A percentile compares a stretch with the other conserved stretches of the same genome.
phyloP scores from a whole-genome alignment of 441 rosid genomes.

The Viola pubescens region DNA sequence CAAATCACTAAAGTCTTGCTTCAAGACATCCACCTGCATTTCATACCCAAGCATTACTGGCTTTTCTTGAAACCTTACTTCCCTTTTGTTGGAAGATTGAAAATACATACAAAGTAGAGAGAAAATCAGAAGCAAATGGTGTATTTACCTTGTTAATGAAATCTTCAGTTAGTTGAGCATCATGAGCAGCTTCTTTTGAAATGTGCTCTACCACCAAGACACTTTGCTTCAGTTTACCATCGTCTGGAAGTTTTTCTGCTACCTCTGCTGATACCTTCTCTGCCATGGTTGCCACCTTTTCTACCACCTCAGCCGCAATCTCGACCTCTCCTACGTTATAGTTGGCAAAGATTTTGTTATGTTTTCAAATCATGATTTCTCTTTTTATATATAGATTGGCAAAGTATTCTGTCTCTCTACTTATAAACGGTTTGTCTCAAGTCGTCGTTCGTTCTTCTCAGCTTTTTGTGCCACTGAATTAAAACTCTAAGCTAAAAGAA shows the following conservation, averaged over 20 bases:
- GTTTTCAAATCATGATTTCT: background rate
- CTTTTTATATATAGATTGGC: background rate
- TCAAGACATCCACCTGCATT: slow-evolving; percentile 38
- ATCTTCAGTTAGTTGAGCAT: slow-evolving; percentile 37
- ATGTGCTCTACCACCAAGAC: slow-evolving; percentile 42
- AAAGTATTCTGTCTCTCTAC: background rate
- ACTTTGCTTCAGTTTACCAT: slow-evolving; percentile 42
- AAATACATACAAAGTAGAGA: background rate
- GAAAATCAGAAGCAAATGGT: background rate
- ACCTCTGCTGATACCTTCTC: slow-evolving; percentile 43
- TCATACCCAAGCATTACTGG: background rate
- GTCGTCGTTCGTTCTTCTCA: background rate
- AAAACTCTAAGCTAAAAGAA: background rate
- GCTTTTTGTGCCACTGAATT: background rate
- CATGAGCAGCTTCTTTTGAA: slow-evolving; percentile 52
- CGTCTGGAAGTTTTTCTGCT: slow-evolving; percentile 40
- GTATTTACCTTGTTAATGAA: slow-evolving; percentile 45
- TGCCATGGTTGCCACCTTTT: slow-evolving; percentile 45
- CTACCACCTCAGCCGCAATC: slow-evolving; percentile 50
- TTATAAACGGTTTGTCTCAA: background rate
- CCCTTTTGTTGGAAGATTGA: background rate
- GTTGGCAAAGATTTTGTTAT: background rate
- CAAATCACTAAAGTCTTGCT: slow-evolving; percentile 45
- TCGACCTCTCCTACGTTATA: slow-evolving; percentile 35
- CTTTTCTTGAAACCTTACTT: background rate